A percentile compares a stretch with the other conserved stretches of the same genome.
Evolutionary conservation across 805 yeast species (phyloP).

Genomic region (Vanderwaltozyma verrucispora): DNA sequence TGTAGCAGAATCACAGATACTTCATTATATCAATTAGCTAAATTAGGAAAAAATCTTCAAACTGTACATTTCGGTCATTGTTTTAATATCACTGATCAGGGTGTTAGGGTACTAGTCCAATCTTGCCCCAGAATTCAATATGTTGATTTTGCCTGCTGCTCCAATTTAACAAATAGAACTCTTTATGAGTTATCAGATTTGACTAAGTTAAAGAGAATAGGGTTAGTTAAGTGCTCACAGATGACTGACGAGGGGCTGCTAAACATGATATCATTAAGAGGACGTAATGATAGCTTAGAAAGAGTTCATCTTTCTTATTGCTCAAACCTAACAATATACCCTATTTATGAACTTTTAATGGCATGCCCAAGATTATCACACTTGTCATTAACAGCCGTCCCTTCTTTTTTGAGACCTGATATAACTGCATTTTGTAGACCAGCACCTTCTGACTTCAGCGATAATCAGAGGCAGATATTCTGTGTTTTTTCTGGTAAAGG

Average conservation of each 20-base stretch:
- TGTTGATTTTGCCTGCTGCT: conserved; percentile 91
- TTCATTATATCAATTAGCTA: conserved; percentile 59
- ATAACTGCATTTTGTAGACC: conserved; percentile 80
- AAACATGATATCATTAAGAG: conserved; percentile 56
- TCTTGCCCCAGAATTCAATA: conserved; percentile 80
- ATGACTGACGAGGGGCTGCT: conserved; percentile 78
- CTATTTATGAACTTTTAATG: conserved; percentile 63
- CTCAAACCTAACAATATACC: conserved; percentile 64
- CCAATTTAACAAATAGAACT: conserved; percentile 76
- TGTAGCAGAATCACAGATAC: conserved; percentile 81
- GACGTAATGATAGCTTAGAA: conserved; percentile 73
- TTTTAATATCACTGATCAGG: conserved; percentile 77
- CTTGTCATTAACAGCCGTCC: conserved; percentile 82
- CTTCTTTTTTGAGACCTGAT: conserved; percentile 79
- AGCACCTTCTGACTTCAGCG: conserved; percentile 87
- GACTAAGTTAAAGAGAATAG: conserved; percentile 79
- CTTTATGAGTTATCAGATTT: conserved; percentile 65
- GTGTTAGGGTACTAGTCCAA: conserved; percentile 64
- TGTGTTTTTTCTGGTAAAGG: conserved; percentile 94
- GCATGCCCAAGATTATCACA: conserved; percentile 84
- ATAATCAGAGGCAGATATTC: conserved; percentile 72
- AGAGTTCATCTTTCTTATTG: conserved; percentile 92
- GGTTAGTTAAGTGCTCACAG: conserved; percentile 81
- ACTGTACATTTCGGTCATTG: conserved; percentile 94
- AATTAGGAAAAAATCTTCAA: conserved; percentile 69